Base-by-base conservation (phyloP, 2,329 filamentous ascomycete species). In the Aspergillus nomiae region DNA sequence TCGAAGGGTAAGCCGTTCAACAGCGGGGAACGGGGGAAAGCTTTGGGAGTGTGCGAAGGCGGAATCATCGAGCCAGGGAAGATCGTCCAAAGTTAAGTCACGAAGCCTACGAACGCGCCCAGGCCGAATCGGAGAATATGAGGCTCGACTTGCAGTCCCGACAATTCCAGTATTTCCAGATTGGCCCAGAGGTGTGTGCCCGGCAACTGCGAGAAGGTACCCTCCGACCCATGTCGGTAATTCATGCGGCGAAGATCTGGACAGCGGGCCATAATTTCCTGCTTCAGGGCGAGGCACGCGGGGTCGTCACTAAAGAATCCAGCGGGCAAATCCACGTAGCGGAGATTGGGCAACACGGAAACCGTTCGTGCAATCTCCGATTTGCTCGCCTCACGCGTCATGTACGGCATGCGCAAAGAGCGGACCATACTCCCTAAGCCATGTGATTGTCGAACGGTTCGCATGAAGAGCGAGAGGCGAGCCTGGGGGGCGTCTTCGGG, bases 321-420 rank as follows among this genome's bases (percentile, higher is more conserved):
- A 68, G 95, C 91, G 5, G 94, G 94, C 9, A 98, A 85, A 77
- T 98, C 94, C 68, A 97, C 90, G 76, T 95, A 97, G 75, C 87
- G 90, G 51, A 98, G 82, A 72, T 94, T 93, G 34, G 92, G 92
- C 50, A 94, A 84, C 28, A 94, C 91, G 43, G 92, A 92, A 55
- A 97, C 90, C 30, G 91, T 92, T 57, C 93, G 88, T 11, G 94
- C 94, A 56, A 97, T 86, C 66, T 94, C 91, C 59, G 91, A 86
- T 75, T 95, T 92, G 75, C 87, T 91, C 1, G 91, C 91, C 80
- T 97, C 92, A 62, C 94, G 89, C 59, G 94, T 90, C 94, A 97
- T 97, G 78, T 97, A 97, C 8, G 94, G 92, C 63, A 92, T 89
- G 82, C 97, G 96, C 72, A 98, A 83, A 70, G 90, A 93, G 72